Evolutionary conservation across 2,329 filamentous ascomycete species (phyloP), one percentile per base, ranked within the genome.

Genomic region (Aspergillus brunneoviolaceus): DNA sequence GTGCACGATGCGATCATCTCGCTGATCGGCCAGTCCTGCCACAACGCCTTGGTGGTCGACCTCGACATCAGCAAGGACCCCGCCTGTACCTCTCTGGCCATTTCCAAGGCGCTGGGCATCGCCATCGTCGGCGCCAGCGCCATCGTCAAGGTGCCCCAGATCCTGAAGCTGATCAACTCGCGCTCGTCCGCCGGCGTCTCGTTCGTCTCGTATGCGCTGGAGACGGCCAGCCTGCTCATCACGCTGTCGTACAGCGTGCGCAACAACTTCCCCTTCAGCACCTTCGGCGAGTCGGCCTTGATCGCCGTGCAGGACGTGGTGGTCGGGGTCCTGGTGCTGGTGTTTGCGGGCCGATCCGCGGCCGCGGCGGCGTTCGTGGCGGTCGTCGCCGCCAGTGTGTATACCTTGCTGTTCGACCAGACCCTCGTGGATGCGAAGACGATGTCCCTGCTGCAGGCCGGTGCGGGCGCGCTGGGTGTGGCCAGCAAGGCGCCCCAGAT

Each of bases 401-500:
- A 87, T 57, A 84, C 88, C 21, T 80, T 99, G 59, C 91, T 96
- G 66, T 86, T 79, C 57, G 75, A 78, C 80, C 65, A 87, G 55
- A 81, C 80, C 19, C 61, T 93, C 7, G 78, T 96, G 39, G 84
- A 88, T 66, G 83, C 87, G 77, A 81, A 87, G 67, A 82, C 83
- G 42, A 79, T 97, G 81, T 82, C 82, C 4, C 89, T 90, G 71
- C 79, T 96, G 59, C 93, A 97, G 80, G 91, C 91, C 16, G 90
- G 89, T 53, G 92, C 93, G 0, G 94, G 93, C 45, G 82, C 89
- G 19, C 75, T 99, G 67, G 88, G 92, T 53, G 87, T 98, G 42
- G 90, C 91, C 14, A 95, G 90, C 81, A 99, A 99, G 84, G 76
- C 96, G 58, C 95, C 95, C 49, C 95, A 99, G 82, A 98, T 99